phyloP scores from a whole-genome alignment of 2,329 filamentous ascomycete genomes.

The Verticillium dahliae region DNA sequence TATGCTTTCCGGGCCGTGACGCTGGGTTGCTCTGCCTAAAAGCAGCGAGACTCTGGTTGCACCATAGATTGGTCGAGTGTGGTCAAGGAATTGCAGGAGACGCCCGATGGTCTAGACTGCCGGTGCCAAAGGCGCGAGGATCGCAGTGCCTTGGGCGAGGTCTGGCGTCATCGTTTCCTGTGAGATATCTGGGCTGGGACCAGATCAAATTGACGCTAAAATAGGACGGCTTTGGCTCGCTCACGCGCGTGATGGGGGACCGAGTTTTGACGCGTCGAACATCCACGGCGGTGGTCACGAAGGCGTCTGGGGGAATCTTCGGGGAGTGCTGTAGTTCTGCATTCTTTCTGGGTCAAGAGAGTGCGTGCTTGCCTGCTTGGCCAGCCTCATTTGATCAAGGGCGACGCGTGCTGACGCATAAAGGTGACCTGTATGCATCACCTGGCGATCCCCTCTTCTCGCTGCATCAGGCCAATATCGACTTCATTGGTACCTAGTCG shows the following conservation, averaged over 20 bases:
- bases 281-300: conserved; percentile 6
- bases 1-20: no score
- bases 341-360: not conserved
- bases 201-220: conserved; percentile 19
- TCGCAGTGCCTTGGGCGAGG: conserved; percentile 17
- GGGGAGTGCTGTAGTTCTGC: conserved; percentile 1
- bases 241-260: conserved; percentile 27
- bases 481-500: conserved; percentile 13
- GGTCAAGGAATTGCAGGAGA: no score
- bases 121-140: no score
- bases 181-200: not conserved
- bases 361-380: not conserved
- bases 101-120: no score
- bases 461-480: conserved; percentile 19
- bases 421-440: conserved; percentile 4
- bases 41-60: no score
- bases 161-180: not conserved
- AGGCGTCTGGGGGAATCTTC: conserved; percentile 1
- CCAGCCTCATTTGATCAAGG: not conserved
- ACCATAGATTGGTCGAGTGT: no score
- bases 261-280: conserved; percentile 9
- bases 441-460: conserved; percentile 20
- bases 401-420: conserved; percentile 12
- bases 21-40: no score
- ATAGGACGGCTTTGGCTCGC: conserved; percentile 20